These are phyloP conservation scores for Phytophthora crassamura DNA, from an alignment of 352 stramenopile genomes.

Conservation along the genomic window DNA sequence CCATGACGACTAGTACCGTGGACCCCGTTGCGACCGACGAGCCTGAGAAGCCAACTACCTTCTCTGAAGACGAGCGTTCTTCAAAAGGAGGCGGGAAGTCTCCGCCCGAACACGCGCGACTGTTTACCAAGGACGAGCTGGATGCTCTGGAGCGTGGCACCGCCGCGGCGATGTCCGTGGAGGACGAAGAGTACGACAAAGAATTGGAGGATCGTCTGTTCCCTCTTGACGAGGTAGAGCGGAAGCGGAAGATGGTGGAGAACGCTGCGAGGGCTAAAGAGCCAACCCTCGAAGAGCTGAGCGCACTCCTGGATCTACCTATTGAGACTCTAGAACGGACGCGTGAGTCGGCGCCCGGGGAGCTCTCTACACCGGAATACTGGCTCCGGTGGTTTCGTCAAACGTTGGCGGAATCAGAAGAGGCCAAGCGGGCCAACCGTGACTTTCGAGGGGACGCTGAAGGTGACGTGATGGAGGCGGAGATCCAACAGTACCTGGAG, in stretches of 20 bases:
- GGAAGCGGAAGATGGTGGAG: not conserved
- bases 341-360: not conserved
- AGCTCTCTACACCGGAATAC: not conserved
- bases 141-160: too few relatives aligned
- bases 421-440: not conserved
- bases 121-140: too few relatives aligned
- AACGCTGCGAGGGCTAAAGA: not conserved
- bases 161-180: too few relatives aligned
- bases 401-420: not conserved
- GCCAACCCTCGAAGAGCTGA: not conserved
- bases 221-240: not conserved
- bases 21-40: too few relatives aligned
- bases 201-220: slow-evolving; percentile 4
- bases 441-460: too few relatives aligned
- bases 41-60: too few relatives aligned
- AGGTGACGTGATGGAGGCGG: too few relatives aligned
- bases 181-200: slow-evolving; percentile 9
- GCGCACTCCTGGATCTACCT: not conserved
- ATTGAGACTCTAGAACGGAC: not conserved
- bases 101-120: too few relatives aligned
- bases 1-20: too few relatives aligned
- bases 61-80: too few relatives aligned
- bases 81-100: too few relatives aligned
- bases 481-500: too few relatives aligned
- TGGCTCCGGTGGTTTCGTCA: slow-evolving; percentile 3